Evolutionary conservation across 2,329 filamentous ascomycete species (phyloP), one percentile per base, ranked within the genome.

Genomic region (Aspergillus ibericus): DNA sequence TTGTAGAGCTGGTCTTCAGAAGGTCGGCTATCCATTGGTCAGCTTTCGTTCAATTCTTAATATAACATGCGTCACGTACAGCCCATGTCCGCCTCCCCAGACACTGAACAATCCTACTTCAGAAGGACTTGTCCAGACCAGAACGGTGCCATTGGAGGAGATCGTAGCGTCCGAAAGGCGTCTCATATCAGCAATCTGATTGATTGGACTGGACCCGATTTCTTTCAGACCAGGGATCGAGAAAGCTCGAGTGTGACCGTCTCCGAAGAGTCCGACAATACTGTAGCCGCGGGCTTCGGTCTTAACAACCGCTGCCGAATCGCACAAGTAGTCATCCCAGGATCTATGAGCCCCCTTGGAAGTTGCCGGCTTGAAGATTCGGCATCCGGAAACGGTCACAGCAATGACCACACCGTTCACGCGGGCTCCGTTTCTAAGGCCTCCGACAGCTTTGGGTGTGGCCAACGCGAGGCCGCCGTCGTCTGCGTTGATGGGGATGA

Each of bases 271-370:
- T 1, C 89, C 90, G 1, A 96, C 86, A 4, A 99, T 79, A 5
- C 91, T 92, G 69, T 88, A 87, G 1, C 92, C 92, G 46, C 88
- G 85, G 22, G 88, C 82, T 67, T 92, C 87, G 32, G 89, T 87
- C 54, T 90, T 87, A 0, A 90, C 88, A 0, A 98, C 85, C 2
- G 83, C 81, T 2, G 95, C 93, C 1, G 90, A 83, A 68, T 96
- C 89, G 71, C 93, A 98, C 40, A 96, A 79, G 59, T 82, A 85
- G 65, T 91, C 87, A 68, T 96, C 92, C 77, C 95, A 98, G 1
- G 88, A 87, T 68, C 95, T 96, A 56, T 92, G 91, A 0, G 93
- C 93, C n/a, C 93, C 95, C 76, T 96, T 98, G 18, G 88, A 83
- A 1, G 85, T 85, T 2, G 92, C 88, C 0, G 95, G 93, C 64